Evolutionary conservation across 768 basidiomycete genomes (phyloP).

Genomic region (Kwoniella shandongensis): DNA sequence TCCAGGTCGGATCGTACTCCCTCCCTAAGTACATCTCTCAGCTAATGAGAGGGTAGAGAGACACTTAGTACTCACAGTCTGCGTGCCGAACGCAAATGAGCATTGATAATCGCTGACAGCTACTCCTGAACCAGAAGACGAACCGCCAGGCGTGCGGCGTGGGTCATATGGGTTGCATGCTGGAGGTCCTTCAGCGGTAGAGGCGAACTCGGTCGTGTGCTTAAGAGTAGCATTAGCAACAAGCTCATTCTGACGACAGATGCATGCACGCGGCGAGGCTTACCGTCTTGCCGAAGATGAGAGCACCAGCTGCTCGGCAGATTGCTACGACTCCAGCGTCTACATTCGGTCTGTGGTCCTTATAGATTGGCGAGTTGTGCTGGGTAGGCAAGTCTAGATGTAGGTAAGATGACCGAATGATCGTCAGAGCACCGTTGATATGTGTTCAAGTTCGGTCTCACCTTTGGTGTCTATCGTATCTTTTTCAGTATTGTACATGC

Average conservation of each 20-base stretch:
- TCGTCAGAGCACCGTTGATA: too few species aligned
- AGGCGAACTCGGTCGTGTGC: conserved; percentile 49
- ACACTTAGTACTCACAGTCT: conserved; percentile 17
- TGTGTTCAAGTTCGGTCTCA: conserved; percentile 4
- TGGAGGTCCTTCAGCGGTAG: conserved; percentile 30
- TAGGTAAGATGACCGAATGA: background rate
- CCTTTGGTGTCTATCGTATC: conserved; percentile 27
- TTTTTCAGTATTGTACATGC: background rate
- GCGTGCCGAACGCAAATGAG: conserved; percentile 45
- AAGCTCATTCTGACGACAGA: background rate
- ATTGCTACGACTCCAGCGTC: conserved; percentile 40
- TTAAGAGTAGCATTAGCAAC: conserved; percentile 27
- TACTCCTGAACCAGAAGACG: conserved; percentile 50
- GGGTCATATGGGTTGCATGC: conserved; percentile 45
- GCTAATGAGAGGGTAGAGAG: too few species aligned
- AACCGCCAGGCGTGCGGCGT: conserved; percentile 46
- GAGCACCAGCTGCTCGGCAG: conserved; percentile 42
- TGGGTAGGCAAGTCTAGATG: conserved; percentile 49
- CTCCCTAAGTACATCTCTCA: conserved; percentile 12
- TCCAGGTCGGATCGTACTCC: conserved; percentile 47
- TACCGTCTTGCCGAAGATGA: conserved; percentile 44
- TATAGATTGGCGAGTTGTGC: conserved; percentile 45
- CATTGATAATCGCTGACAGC: conserved; percentile 51
- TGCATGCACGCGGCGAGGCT: background rate
- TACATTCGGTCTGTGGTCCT: conserved; percentile 26